Conservation (phyloP, 2,329 filamentous ascomycete species). For the Orbilia ellipsospora region DNA sequence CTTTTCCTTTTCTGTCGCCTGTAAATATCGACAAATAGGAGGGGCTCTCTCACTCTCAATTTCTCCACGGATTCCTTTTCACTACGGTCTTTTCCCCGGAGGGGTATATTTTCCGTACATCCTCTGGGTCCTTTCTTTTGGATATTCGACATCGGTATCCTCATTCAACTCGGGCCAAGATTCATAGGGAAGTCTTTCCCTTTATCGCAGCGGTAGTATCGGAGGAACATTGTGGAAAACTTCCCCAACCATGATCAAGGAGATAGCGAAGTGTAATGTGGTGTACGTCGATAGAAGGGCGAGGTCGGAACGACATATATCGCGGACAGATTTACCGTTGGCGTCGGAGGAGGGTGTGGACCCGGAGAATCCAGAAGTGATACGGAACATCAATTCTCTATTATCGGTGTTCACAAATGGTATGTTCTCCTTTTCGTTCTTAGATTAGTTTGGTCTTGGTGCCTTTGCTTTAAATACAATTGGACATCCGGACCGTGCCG, state of each 20-base stretch:
- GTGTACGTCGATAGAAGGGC: slow-evolving; percentile 64
- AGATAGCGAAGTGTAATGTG: slow-evolving; percentile 64
- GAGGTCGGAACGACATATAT: slow-evolving; percentile 61
- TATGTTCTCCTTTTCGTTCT: slow-evolving; percentile 59
- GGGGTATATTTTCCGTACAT: no score
- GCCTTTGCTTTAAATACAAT: slow-evolving; percentile 27
- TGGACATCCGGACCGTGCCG: not conserved
- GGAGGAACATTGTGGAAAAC: slow-evolving; percentile 27
- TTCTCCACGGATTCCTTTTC: slow-evolving; percentile 1
- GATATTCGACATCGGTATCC: slow-evolving; percentile 31
- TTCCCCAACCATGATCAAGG: slow-evolving; percentile 57
- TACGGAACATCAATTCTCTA: slow-evolving; percentile 66
- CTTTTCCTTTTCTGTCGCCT: slow-evolving; percentile 21
- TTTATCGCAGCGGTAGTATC: slow-evolving; percentile 35
- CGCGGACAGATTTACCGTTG: slow-evolving; percentile 59
- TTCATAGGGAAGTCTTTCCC: slow-evolving; percentile 23
- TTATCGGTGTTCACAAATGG: slow-evolving; percentile 68
- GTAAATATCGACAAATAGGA: slow-evolving; percentile 50
- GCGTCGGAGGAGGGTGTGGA: slow-evolving; percentile 59
- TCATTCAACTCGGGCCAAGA: not conserved
- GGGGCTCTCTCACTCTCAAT: slow-evolving; percentile 14
- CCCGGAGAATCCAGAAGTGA: slow-evolving; percentile 64
- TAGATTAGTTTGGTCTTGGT: no score
- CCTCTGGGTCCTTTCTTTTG: not conserved
- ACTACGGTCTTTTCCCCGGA: slow-evolving; percentile 1